These are phyloP conservation scores for Vachellia collinsii DNA, from an alignment of 306 rosid species.

Conservation along the genomic window DNA sequence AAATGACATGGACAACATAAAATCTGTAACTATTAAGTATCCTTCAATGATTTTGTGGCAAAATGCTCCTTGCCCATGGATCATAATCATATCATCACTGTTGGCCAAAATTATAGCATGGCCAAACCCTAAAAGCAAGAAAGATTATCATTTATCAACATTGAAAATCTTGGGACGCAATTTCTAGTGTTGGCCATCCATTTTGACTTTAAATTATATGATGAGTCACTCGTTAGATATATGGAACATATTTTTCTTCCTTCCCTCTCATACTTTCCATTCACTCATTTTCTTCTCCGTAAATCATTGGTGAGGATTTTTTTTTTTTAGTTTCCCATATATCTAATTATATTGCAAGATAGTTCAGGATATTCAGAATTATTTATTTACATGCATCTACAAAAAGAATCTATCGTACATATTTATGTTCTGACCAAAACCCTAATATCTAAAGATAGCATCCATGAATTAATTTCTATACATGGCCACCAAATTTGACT, in stretches of 20 bases:
- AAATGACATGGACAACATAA: too few relatives aligned
- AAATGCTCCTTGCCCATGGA: not conserved
- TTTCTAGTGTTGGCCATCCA: not conserved
- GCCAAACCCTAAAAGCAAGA: not conserved
- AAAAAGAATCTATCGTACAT: not conserved
- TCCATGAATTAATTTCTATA: not conserved
- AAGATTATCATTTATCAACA: not conserved
- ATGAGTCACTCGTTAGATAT: not conserved
- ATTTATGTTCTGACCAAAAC: too few relatives aligned
- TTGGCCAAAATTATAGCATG: not conserved
- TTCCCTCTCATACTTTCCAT: not conserved
- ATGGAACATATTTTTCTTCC: not conserved
- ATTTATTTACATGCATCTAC: not conserved
- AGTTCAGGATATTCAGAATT: not conserved
- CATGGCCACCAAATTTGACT: not conserved
- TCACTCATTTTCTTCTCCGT: not conserved
- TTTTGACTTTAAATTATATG: not conserved
- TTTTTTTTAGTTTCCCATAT: too few relatives aligned
- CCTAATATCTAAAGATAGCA: too few relatives aligned
- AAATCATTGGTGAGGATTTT: too few relatives aligned
- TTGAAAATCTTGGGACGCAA: not conserved
- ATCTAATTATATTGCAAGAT: too few relatives aligned
- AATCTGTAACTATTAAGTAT: too few relatives aligned
- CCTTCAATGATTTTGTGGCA: not conserved
- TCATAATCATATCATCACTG: too few relatives aligned